Evolutionary conservation across 495 filamentous ascomycete genomes (phyloP), one percentile per base, ranked within the genome.

Genomic region (Friedmanniomyces simplex): DNA sequence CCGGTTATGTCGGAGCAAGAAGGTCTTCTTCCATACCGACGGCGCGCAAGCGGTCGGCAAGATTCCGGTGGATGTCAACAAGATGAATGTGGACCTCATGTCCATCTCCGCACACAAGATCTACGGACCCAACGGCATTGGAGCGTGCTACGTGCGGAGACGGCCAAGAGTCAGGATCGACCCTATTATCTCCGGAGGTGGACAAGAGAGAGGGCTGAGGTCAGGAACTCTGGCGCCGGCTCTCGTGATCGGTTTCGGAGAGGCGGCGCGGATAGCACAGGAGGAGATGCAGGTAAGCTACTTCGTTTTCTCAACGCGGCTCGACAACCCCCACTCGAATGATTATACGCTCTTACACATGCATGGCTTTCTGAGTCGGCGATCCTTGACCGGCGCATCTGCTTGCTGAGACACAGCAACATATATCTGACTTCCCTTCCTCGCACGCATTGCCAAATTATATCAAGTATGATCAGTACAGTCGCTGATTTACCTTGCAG

Each of bases 21-120:
- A 96, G 76, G 75, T 95, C 49, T 98, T 96, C 77, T 98, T 97
- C 82, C 93, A 98, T 73, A 95, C 89, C n/a, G 93, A 98, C 71
- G 93, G 72, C 26, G 93, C 93, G 6, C 93, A 98, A 74, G 93
- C 94, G 4, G 89, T 96, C 3, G 93, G 93, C 66, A 98, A 98
- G 77, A 96, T 98, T 55, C 89, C 89, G 0, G 75, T 98, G 28
- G 89, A 96, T 68, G 94, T 98, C 55, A 94, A 97, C 71, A 87
- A 89, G 71, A 86, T 91, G 86, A 91, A 96, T 68, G 83, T 97
- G 53, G 93, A 98, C 68, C 74, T 98, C 65, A 95, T 97, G 93
- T 96, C 90, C 12, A 95, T 98, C 45, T 96, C 93, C n/a, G 89
- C 86, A 48, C 93, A 98, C 74, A 98, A 98, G 76, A 94, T 98